These are phyloP conservation scores for Sordaria brevicollis DNA, from an alignment of 495 filamentous ascomycete species.

Conservation along the genomic window DNA sequence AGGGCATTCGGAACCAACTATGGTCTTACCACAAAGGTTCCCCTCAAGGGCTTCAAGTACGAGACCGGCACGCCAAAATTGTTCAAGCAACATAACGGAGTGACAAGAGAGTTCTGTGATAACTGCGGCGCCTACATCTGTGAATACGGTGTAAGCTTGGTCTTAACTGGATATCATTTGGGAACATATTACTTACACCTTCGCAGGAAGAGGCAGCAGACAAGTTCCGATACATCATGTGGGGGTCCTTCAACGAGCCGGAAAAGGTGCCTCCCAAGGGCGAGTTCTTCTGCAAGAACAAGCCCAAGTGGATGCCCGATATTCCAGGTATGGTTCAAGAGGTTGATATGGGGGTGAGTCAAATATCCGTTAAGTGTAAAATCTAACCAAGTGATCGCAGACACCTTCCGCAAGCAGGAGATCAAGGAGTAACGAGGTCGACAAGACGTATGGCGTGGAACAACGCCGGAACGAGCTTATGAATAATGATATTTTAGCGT, in stretches of 20 bases:
- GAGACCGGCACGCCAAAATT: conserved; percentile 9
- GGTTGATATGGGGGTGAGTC: not conserved
- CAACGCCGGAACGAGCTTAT: not conserved
- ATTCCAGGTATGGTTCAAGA: conserved; percentile 36
- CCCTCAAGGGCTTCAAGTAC: conserved; percentile 10
- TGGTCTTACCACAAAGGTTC: conserved; percentile 53
- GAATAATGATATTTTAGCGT: conserved; percentile 3
- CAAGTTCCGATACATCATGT: conserved; percentile 51
- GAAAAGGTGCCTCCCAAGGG: conserved; percentile 53
- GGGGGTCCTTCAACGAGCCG: conserved; percentile 54
- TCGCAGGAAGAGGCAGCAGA: conserved; percentile 42
- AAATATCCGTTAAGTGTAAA: not conserved
- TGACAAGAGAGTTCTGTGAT: conserved; percentile 49
- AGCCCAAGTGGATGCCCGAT: conserved; percentile 55
- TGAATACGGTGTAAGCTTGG: conserved; percentile 47
- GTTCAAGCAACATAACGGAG: conserved; percentile 18
- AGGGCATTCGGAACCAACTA: conserved; percentile 56
- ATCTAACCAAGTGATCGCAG: conserved; percentile 20
- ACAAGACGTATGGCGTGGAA: not conserved
- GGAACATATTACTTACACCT: not conserved
- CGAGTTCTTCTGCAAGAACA: conserved; percentile 54
- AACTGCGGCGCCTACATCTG: conserved; percentile 52
- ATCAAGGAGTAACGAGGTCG: conserved; percentile 37
- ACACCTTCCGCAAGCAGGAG: conserved; percentile 49
- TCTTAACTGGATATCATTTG: not conserved